Evolutionary conservation across 345 rosid species (phyloP), one percentile per base, ranked within the genome.

Genomic region (Populus tremula): DNA sequence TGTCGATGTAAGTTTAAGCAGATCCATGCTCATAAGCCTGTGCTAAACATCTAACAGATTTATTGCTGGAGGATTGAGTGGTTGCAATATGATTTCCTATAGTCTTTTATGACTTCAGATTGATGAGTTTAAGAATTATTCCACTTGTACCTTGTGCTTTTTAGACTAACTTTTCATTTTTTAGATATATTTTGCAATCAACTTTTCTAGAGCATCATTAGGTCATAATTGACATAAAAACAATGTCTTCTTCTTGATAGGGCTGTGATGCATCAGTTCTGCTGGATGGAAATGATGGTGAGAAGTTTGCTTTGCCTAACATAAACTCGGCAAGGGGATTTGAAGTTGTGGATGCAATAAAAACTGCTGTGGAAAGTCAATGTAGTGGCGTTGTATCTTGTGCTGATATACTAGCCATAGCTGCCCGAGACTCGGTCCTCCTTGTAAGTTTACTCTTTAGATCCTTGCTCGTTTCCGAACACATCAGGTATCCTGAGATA

Each of bases 251-350:
- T 47, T 47, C 53, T 47, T 14, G 5, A 47, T 78, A 89, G 89
- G 92, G 92, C 1, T 91, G 96, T 12, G 96, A 91, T 82, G 96
- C 78, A 29, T 91, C 96, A 2, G 25, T 90, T 38, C 76, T 91
- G 82, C 68, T 91, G 79, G 96, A 90, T 76, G 92, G 92, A 65
- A 72, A 72, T 2, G 84, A 50, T 20, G 78, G 85, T 10, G 93
- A 91, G 87, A 91, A 91, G 84, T 76, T 85, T 11, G 83, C 91
- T 0, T 2, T 75, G 25, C 86, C 89, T 23, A 91, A 90, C 74
- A 10, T 68, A 17, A 90, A 88, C 75, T 90, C 92, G 9, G 90
- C 77, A 0, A 85, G 90, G 81, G 96, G 96, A 67, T 91, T 77
- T 75, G 88, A 90, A 74, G 88, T 89, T 2, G 75, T 91, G 41